Evolutionary conservation across 495 filamentous ascomycete species (phyloP), one percentile per base, ranked within the genome.

Genomic region (Penicillium steckii): DNA sequence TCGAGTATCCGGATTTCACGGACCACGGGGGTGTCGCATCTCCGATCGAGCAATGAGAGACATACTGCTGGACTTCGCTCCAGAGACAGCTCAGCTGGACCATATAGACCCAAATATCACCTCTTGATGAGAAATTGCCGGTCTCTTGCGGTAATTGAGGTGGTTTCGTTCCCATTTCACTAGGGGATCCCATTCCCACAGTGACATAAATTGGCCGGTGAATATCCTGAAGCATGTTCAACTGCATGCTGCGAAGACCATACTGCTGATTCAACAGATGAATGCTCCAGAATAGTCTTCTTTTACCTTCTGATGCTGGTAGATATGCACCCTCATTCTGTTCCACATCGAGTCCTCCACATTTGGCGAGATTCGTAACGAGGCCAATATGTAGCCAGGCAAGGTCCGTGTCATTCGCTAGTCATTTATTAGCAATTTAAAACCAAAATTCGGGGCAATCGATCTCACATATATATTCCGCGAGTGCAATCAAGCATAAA

Each of bases 271-370:
- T 64, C n/a, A 74, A 65, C 29, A 70, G 43, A 29, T 74, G 71
- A n/a, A 75, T 68, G 32, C 69, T 74, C 72, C 72, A 75, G 44
- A 73, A 75, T 0, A 74, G 49, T 30, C 68, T 40, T 42, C 68
- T 62, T 48, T 70, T 73, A 27, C 61, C 63, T 52, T 74, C 73
- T 10, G 53, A 17, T 3, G 43, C 33, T 5, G 53, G 62, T 10
- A 64, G 56, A 2, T 64, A 52, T 8, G 55, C 25, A 8, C 44
- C 57, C 38, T 71, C 67, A 17, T 62, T 46, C 23, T 61, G 55
- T 37, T 70, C 69, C 30, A 69, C 57, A 27, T 76, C 68, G 9
- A 76, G 57, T 43, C 65, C 66, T 12, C 64, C 72, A 7, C 69
- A 70, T 15, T 69, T 66, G 12, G 66, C 65, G 10, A 75, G 65